Base-by-base conservation (phyloP, 441 rosid species). In the Populus hybrid region DNA sequence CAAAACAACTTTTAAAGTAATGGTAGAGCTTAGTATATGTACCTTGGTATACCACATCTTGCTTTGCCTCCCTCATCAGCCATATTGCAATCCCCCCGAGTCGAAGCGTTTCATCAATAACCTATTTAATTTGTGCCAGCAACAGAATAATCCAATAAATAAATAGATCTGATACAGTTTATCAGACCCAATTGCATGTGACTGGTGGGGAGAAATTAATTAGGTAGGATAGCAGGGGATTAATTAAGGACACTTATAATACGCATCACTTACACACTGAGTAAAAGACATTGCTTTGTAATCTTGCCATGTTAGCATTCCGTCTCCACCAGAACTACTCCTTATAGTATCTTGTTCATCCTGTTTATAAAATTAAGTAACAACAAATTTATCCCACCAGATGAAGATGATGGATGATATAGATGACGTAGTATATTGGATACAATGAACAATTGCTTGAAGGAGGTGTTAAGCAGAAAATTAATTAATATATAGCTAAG, bases 61-160 rank as follows among this genome's bases (percentile, higher is more conserved):
- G 90, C 79, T 84, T 92, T 1, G 98, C 92, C 82, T 92, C 94
- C 81, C 98, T 94, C 90, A 94, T 85, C 61, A 94, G 72, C 98
- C 98, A 93, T 30, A 93, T 94, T 10, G 97, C 97, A 38, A 94
- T 92, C 8, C 97, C 97, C 1, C 93, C 95, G 10, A 92, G 87
- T 24, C 98, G 83, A 40, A 94, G 93, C 3, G 97, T 90, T 83
- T 94, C 98, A 78, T 94, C 94, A 66, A 92, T 92, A 21, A 93
- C 92, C 97, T 93, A 76, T 42, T 69, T 36, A n/a, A 14, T 70
- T 70, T 40, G 23, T 18, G 12, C 26, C 24, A 20, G 32, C 32
- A 3, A 30, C 32, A 30, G 32, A 30, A 30, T 30, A 30, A 30
- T 30, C 32, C 32, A 30, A 30, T 30, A 30, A 30, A 30, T 30